These are phyloP conservation scores for Beauveria brongniartii DNA, from an alignment of 2,329 filamentous ascomycete genomes.

Conservation along the genomic window DNA sequence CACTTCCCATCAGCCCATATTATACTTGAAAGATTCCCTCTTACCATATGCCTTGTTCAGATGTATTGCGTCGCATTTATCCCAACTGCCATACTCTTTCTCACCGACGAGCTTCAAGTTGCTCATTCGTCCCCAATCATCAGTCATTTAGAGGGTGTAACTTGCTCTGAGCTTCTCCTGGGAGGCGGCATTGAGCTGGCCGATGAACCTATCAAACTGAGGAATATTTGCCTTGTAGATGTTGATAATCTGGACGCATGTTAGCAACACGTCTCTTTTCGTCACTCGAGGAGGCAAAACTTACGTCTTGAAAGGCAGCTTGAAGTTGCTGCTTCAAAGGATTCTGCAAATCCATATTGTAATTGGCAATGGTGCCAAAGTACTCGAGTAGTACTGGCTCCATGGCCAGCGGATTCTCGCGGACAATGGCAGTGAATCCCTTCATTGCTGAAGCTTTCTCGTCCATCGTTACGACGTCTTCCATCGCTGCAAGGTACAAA, in stretches of 20 bases:
- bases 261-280: background rate
- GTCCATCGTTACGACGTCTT: constrained; percentile 76
- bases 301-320: constrained; percentile 68
- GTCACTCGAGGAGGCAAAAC: constrained; percentile 19
- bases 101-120: background rate
- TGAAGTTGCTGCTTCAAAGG: constrained; percentile 58
- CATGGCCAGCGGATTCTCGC: constrained; percentile 84
- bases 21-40: background rate
- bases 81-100: background rate
- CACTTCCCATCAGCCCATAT: constrained; percentile 7
- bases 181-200: constrained; percentile 41
- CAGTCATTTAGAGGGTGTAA: constrained; percentile 32
- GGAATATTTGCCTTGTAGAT: constrained; percentile 53
- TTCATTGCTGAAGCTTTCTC: constrained; percentile 93
- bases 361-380: constrained; percentile 76
- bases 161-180: constrained; percentile 39
- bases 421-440: constrained; percentile 79
- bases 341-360: constrained; percentile 53
- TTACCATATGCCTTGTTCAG: constrained; percentile 11
- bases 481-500: constrained; percentile 74
- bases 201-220: constrained; percentile 47
- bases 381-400: constrained; percentile 76
- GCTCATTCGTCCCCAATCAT: background rate
- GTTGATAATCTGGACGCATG: constrained; percentile 36
- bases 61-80: background rate